These are phyloP conservation scores for Boletales sp. DNA, from an alignment of 768 basidiomycete genomes.

Conservation along the genomic window DNA sequence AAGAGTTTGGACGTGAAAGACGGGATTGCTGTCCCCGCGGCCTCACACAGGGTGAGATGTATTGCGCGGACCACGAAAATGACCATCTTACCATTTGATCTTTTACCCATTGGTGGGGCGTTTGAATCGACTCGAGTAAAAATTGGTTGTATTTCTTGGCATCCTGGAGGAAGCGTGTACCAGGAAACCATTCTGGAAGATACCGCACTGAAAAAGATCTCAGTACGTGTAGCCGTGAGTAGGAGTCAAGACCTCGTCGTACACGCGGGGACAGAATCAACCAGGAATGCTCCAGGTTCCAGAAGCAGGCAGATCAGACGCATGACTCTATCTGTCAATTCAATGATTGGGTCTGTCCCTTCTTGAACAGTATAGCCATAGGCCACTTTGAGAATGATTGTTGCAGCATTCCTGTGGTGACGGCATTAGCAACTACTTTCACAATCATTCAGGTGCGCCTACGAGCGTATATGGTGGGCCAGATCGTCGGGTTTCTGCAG, in stretches of 20 bases:
- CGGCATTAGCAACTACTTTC: too few relatives aligned
- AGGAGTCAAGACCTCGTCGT: not conserved
- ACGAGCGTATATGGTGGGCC: slow-evolving; percentile 19
- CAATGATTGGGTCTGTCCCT: slow-evolving; percentile 36
- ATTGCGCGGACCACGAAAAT: not conserved
- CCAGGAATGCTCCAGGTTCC: slow-evolving; percentile 15
- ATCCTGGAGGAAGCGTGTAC: slow-evolving; percentile 31
- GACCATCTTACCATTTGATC: slow-evolving; percentile 41
- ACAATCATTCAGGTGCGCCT: not conserved
- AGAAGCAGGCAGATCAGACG: slow-evolving; percentile 4
- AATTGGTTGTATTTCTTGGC: slow-evolving; percentile 24
- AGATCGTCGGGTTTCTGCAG: slow-evolving; percentile 11
- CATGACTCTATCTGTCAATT: slow-evolving; percentile 24
- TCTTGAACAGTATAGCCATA: slow-evolving; percentile 41
- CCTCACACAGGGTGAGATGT: slow-evolving; percentile 8
- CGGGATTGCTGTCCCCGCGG: slow-evolving; percentile 10
- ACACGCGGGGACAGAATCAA: slow-evolving; percentile 22
- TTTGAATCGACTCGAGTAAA: slow-evolving; percentile 37
- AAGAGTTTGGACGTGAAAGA: slow-evolving; percentile 20
- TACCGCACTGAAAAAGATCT: slow-evolving; percentile 19
- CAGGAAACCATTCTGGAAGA: slow-evolving; percentile 35
- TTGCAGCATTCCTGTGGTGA: slow-evolving; percentile 6
- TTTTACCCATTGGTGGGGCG: slow-evolving; percentile 43
- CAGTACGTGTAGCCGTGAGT: not conserved
- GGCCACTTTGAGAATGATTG: slow-evolving; percentile 35